phyloP scores from a whole-genome alignment of 1,284 basidiomycete species.

The Sparassis latifolia region DNA sequence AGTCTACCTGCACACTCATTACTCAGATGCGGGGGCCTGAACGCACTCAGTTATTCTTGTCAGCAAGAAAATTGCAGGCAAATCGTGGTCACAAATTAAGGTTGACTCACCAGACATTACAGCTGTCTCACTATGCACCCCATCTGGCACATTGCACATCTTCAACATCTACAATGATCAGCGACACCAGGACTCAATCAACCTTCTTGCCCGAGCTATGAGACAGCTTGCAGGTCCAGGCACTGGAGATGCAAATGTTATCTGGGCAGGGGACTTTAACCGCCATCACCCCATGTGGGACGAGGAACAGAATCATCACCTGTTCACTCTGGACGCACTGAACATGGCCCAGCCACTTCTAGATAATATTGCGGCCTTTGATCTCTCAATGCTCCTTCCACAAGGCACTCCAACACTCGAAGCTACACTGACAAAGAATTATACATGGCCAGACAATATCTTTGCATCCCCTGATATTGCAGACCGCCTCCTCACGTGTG shows the following conservation, averaged over 20 bases:
- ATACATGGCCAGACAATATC: background rate
- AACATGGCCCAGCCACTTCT: background rate
- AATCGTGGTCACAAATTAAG: background rate
- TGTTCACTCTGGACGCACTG: background rate
- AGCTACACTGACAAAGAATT: background rate
- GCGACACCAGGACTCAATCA: background rate
- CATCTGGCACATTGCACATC: background rate
- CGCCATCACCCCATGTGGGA: no score
- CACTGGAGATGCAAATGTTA: background rate
- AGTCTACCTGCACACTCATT: background rate
- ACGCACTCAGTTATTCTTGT: background rate
- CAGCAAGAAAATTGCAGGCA: background rate
- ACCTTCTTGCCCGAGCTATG: background rate
- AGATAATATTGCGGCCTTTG: background rate
- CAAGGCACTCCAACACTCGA: background rate
- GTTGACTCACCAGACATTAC: background rate
- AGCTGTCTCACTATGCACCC: background rate
- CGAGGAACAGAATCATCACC: background rate
- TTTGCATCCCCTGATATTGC: background rate
- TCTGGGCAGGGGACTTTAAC: no score
- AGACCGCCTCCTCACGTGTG: background rate
- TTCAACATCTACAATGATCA: background rate
- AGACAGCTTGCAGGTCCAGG: background rate
- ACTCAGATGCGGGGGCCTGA: background rate
- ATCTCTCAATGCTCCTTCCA: background rate